Evolutionary conservation across 2,329 filamentous ascomycete genomes (phyloP), one percentile per base, ranked within the genome.

Genomic region (Tolypocladium ophioglossoides): DNA sequence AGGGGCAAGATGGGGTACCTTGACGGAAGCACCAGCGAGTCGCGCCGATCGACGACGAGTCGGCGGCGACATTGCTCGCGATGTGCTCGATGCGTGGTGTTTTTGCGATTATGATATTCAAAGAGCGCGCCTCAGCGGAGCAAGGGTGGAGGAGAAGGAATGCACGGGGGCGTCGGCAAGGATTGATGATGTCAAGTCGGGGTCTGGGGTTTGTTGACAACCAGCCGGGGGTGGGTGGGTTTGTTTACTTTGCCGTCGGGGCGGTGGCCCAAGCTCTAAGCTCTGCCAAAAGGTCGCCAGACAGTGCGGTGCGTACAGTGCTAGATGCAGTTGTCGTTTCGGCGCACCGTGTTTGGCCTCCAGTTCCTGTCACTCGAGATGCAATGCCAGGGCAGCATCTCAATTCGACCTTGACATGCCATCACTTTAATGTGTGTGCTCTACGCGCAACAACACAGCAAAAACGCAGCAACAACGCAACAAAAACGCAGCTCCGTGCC

Each of bases 21-120:
- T 73, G 22, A 61, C 57, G 49, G 58, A 59, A 44, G 64, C 61
- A 58, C 63, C 64, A 53, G 72, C 72, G 64, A 75, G 65, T 60
- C 73, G 71, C 60, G 73, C 72, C 53, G 73, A 75, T 56, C 73
- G 72, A 62, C 73, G 73, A 63, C 71, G 71, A 55, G 71, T 69
- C 52, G 70, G 69, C 53, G 71, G 68, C 69, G 50, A 44, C 50
- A 50, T 68, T 50, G 47, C 27, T 38, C 39, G 51, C 27, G 52
- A n/a, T 37, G 51, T 12, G 44, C 30, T 34, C 39, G 20, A 46
- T 22, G 16, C 38, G 16, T 39, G 44, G 40, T 30, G 40, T 48
- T 27, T 52, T 37, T 14, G 32, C 20, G 38, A 27, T n/a, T n/a
- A 7, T 39, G 51, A 52, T 48, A 18, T 4, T 48, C 18, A 48